Evolutionary conservation across 1,284 basidiomycete genomes (phyloP).

Genomic region (Abortiporus biennis): DNA sequence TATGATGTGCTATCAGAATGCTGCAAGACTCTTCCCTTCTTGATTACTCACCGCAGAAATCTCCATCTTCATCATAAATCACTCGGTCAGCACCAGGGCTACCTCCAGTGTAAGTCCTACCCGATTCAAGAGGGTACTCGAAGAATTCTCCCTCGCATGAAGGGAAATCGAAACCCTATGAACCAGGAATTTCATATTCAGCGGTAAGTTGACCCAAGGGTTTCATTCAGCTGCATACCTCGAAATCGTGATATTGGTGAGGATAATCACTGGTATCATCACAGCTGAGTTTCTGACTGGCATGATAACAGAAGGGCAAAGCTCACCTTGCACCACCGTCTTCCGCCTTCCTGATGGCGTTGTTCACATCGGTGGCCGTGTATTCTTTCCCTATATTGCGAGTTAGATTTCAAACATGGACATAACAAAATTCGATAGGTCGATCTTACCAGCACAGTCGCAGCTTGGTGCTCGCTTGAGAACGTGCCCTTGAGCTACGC

Average conservation of each 20-base stretch:
- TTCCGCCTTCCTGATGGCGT: slow-evolving; percentile 15
- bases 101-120: slow-evolving; percentile 24
- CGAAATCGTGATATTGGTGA: slow-evolving; percentile 22
- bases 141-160: slow-evolving; percentile 25
- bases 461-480: slow-evolving; percentile 18
- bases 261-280: slow-evolving; percentile 17
- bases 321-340: slow-evolving; percentile 16
- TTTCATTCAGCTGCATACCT: slow-evolving; percentile 10
- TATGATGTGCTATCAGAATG: no score
- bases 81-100: slow-evolving; percentile 10
- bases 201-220: not conserved
- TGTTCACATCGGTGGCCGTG: slow-evolving; percentile 13
- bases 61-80: slow-evolving; percentile 27
- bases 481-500: slow-evolving; percentile 12
- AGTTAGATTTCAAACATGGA: not conserved
- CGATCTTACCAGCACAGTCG: slow-evolving; percentile 17
- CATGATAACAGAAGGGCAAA: not conserved
- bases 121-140: slow-evolving; percentile 28
- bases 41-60: slow-evolving; percentile 28
- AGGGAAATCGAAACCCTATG: slow-evolving; percentile 23
- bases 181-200: not conserved
- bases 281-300: not conserved
- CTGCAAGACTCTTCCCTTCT: not conserved
- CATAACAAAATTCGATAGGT: not conserved
- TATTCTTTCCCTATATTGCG: slow-evolving; percentile 7